phyloP scores from a whole-genome alignment of 2,329 filamentous ascomycete genomes.

The Zasmidium citrigriseum region DNA sequence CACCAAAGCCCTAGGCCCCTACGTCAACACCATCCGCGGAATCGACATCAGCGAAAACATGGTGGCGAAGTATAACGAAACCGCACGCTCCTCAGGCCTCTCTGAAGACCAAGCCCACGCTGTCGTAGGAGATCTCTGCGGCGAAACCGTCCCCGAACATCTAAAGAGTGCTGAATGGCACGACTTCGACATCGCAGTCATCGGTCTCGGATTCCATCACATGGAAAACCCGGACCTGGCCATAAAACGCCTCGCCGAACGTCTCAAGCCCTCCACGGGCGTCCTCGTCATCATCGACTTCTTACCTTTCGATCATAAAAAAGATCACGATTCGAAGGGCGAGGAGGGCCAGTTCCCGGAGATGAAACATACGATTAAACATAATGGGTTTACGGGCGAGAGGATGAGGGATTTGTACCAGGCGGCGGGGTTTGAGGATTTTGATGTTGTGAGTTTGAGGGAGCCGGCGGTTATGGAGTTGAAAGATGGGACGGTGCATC shows the following conservation, averaged over 20 bases:
- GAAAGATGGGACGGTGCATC: constrained; percentile 24
- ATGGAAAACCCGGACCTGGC: constrained; percentile 37
- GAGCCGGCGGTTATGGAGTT: constrained; percentile 32
- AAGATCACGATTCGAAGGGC: constrained; percentile 10
- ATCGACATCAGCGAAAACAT: constrained; percentile 36
- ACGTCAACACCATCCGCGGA: constrained; percentile 33
- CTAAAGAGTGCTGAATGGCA: constrained; percentile 35
- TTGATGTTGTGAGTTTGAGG: constrained; percentile 32
- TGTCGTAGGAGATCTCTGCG: constrained; percentile 39
- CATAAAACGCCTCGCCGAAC: constrained; percentile 28
- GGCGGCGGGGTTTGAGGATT: constrained; percentile 31
- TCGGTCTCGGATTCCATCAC: constrained; percentile 50
- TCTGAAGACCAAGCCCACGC: constrained; percentile 28
- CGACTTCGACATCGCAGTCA: constrained; percentile 45
- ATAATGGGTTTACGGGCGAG: constrained; percentile 32
- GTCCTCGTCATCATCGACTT: constrained; percentile 36
- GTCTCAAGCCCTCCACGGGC: constrained; percentile 31
- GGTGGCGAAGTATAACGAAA: constrained; percentile 34
- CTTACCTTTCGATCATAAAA: constrained; percentile 16
- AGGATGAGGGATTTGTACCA: constrained; percentile 30
- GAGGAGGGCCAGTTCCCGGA: constrained; percentile 19
- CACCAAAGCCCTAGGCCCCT: constrained; percentile 32
- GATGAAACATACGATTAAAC: constrained; percentile 36
- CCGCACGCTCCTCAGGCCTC: constrained; percentile 25
- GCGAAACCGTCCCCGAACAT: constrained; percentile 22